Evolutionary conservation across 768 basidiomycete species (phyloP), one percentile per base, ranked within the genome.

Genomic region (Lactarius quietus): DNA sequence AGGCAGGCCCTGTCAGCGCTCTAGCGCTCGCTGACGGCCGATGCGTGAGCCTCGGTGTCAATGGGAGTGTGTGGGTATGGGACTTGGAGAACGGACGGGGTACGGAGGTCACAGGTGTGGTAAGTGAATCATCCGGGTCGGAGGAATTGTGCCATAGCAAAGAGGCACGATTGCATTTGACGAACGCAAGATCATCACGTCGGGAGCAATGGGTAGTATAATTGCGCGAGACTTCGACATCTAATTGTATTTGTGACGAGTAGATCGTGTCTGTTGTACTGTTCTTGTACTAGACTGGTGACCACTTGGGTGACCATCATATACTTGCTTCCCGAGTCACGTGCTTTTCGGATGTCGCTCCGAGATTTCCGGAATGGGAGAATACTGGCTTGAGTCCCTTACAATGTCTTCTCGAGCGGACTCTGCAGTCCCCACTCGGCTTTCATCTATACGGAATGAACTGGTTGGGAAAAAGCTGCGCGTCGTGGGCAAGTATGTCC

Each of bases 1-100:
- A 89, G 56, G 77, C 78, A 1, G 86, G 87, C 9, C 83, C 87
- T 7, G 81, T 92, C 28, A 82, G 81, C 5, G 83, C 88, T 5
- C 80, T 93, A 26, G 82, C 88, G 18, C 79, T 93, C 39, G 85
- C 92, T 33, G 92, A 93, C 74, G 92, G 92, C 28, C 84, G 92
- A 3, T 93, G 92, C 68, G 88, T 93, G 33, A 88, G 89, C 71
- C 75, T 92, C 23, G 85, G 88, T 10, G 75, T 76, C 38, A 86
- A 90, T 72, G 90, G 90, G 45, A 84, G 84, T 70, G 82, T 93
- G 51, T 92, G 90, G 89, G 88, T 91, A 3, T 93, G 92, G 92
- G 92, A 93, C 76, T 78, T 93, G 36, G 92, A 93, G 73, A 81
- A 79, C 14, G 80, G 77, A 26, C 73, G 75, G 31, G 75, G 78